These are phyloP conservation scores for Fusarium napiforme DNA, from an alignment of 2,329 filamentous ascomycete species.

Conservation along the genomic window DNA sequence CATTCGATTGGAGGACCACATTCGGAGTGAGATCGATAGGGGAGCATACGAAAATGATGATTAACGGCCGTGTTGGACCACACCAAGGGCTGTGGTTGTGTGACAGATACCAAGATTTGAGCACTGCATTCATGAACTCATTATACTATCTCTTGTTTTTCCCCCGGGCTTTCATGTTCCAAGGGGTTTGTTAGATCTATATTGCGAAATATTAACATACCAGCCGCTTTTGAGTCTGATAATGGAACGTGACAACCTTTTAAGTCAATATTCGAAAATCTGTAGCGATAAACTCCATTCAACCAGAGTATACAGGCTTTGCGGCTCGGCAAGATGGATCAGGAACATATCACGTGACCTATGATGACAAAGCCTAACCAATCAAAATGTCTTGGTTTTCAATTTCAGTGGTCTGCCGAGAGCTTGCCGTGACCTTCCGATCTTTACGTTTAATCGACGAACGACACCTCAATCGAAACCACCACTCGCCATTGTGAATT, in stretches of 20 bases:
- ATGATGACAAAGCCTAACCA: conserved; percentile 48
- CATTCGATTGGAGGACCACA: conserved; percentile 72
- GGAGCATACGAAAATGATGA: conserved; percentile 50
- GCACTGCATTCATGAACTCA: conserved; percentile 34
- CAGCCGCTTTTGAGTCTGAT: neutral
- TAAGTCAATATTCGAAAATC: neutral
- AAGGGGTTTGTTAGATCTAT: conserved; percentile 24
- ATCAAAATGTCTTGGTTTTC: conserved; percentile 60
- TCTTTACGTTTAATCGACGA: conserved; percentile 50
- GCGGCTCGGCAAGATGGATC: conserved; percentile 11
- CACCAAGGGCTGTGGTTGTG: conserved; percentile 32
- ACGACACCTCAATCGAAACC: conserved; percentile 51
- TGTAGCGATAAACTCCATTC: neutral
- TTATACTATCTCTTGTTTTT: conserved; percentile 31
- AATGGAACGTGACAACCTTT: neutral
- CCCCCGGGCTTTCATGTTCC: conserved; percentile 10
- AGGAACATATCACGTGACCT: neutral
- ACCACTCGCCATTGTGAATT: conserved; percentile 56
- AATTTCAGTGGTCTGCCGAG: conserved; percentile 53
- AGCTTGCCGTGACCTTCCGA: conserved; percentile 49
- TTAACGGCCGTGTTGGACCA: conserved; percentile 38
- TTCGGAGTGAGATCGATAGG: conserved; percentile 78
- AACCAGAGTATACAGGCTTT: neutral
- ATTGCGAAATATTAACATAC: neutral
- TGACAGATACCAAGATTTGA: conserved; percentile 39